phyloP scores from a whole-genome alignment of 1,284 basidiomycete genomes.

The Boletus mariae region DNA sequence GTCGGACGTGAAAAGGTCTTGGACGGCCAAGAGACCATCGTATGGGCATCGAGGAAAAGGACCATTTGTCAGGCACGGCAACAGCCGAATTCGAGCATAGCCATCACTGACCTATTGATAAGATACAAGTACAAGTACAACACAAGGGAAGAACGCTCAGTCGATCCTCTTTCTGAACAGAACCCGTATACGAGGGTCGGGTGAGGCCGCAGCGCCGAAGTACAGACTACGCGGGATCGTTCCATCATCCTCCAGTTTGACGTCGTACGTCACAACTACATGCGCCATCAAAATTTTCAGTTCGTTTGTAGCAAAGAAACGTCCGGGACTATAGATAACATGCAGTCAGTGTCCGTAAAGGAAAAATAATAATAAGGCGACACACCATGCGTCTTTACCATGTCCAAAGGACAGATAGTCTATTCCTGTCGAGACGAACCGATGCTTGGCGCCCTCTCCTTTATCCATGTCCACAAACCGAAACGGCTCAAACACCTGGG shows the following conservation, averaged over 20 bases:
- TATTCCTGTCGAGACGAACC: slow-evolving; percentile 10
- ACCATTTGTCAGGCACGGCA: not conserved
- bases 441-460: slow-evolving; percentile 16
- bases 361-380: no score
- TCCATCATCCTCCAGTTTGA: no score
- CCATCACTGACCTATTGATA: not conserved
- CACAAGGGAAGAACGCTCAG: no score
- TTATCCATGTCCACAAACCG: not conserved
- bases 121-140: not conserved
- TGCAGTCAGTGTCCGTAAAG: no score
- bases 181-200: no score
- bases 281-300: no score
- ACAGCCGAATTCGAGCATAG: not conserved
- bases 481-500: not conserved
- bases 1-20: slow-evolving; percentile 3
- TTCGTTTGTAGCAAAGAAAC: no score
- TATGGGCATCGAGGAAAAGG: not conserved
- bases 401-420: not conserved
- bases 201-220: no score
- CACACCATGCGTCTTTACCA: not conserved
- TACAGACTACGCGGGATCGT: no score
- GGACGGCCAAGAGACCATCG: slow-evolving; percentile 9
- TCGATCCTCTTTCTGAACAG: no score
- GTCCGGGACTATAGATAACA: no score
- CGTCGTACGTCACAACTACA: no score